Base-by-base conservation (phyloP, 164 flowering plant species). In the Akebia trifoliata region DNA sequence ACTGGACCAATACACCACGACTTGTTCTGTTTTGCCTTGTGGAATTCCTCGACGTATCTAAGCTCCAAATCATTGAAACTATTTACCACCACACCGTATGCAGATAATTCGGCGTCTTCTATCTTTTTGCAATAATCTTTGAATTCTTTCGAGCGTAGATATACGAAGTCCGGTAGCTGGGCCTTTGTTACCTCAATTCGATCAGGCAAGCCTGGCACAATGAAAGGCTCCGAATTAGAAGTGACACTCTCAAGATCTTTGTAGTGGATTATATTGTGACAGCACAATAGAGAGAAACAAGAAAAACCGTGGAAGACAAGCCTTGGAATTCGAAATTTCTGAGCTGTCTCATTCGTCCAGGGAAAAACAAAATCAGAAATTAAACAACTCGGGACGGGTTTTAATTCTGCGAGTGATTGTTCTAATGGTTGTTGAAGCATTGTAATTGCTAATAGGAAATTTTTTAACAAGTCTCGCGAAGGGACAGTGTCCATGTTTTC, bases 401-500 rank as follows among this genome's bases (percentile, higher is more conserved):
- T 12, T 8, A 66, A 12, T 26, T 63, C 47, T 14, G 43, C 4
- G 0, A 78, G 26, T 8, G 44, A 24, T 15, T 63, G 24, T 47
- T 81, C 83, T 0, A 76, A 10, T 4, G 77, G 78, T 4, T 67
- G 30, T 21, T 58, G 73, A 0, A 81, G 51, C 69, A 71, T 30
- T 18, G n/a, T 22, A 8, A 45, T 10, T 0, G 78, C 84, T 0
- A 0, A 10, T 10, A 71, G 57, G 61, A 85, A 76, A 6, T 71
- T 69, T 15, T 2, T n/a, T 6, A 36, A 0, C 11, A 62, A 12
- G 1, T 56, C 69, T 4, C 2, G 24, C 0, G 76, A 67, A 6
- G 83, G 71, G 1, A 78, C 45, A 0, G 4, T 18, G 49, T 82
- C 87, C 0, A 76, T 1, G 46, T 56, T 77, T 38, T 85, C 91